Evolutionary conservation across 306 rosid genomes (phyloP), one percentile per base, ranked within the genome.

Genomic region (Lathyrus aphaca): DNA sequence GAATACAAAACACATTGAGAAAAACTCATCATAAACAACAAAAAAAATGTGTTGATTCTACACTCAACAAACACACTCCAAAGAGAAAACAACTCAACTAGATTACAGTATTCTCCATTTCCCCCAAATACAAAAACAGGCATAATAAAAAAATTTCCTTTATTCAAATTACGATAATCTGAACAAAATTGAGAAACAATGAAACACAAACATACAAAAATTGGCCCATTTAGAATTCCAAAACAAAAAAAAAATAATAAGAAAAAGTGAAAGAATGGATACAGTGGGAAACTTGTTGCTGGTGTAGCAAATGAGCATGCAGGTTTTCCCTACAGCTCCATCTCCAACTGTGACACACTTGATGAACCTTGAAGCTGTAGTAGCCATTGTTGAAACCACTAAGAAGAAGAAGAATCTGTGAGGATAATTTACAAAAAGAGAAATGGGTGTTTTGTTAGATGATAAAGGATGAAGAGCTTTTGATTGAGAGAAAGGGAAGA

Each of bases 281-380:
- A 92, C 96, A 25, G 96, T 90, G 51, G 98, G 98, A 38, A 92
- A 90, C 74, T 89, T 92, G 84, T 92, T 89, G 75, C 93, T 88
- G 18, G 98, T 87, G 42, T 92, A 92, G 85, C 96, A 88, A 63
- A 92, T 92, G 29, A 92, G 98, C 98, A 92, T 92, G 84, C 96
- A 92, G 51, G 98, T 92, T 70, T 90, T 92, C 54, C 98, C 98
- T 14, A 92, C 96, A 72, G 96, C 96, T 29, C 98, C 98, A 40
- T 92, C 98, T 39, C 96, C 96, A 11, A 92, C 96, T 0, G 96
- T 92, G 23, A 92, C 98, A 53, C 98, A 92, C 78, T 92, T 90
- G 83, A 92, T 92, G 89, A 89, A 92, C 80, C 81, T 87, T 61
- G 95, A 83, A 59, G 87, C 95, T 75, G 80, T 83, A 65, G 98